Conservation (phyloP, 2,329 filamentous ascomycete species). For the Chrysosporium queenslandicum region DNA sequence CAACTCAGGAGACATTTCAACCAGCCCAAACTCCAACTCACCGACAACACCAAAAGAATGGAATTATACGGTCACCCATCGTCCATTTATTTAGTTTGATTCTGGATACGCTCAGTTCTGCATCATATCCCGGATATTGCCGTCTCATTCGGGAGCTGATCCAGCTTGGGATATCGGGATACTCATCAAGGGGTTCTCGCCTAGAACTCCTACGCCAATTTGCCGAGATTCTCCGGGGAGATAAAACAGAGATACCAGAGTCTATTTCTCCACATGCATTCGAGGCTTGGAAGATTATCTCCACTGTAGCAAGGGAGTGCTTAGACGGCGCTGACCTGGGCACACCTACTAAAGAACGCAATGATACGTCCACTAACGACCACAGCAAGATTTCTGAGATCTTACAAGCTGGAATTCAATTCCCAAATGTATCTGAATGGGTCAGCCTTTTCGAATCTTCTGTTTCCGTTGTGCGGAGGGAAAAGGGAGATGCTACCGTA, state of each 20-base stretch:
- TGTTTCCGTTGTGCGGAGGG: slow-evolving; percentile 47
- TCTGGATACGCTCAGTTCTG: slow-evolving; percentile 18
- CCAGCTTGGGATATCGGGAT: slow-evolving; percentile 28
- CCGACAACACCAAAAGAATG: slow-evolving; percentile 22
- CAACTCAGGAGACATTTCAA: slow-evolving; percentile 48
- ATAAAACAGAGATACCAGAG: background rate
- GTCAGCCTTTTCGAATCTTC: slow-evolving; percentile 48
- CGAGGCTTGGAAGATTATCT: slow-evolving; percentile 30
- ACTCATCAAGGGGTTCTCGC: slow-evolving; percentile 28
- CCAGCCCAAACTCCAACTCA: slow-evolving; percentile 33
- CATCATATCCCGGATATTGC: slow-evolving; percentile 23
- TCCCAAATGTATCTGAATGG: slow-evolving; percentile 32
- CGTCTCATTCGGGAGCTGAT: slow-evolving; percentile 26
- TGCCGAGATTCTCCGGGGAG: slow-evolving; percentile 22
- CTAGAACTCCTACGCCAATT: slow-evolving; percentile 33
- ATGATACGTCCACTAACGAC: slow-evolving; percentile 47
- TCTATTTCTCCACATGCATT: slow-evolving; percentile 13
- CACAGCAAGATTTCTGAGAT: slow-evolving; percentile 61
- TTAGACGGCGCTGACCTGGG: slow-evolving; percentile 33
- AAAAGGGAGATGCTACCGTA: slow-evolving; percentile 59
- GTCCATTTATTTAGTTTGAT: slow-evolving; percentile 33
- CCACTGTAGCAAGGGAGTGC: slow-evolving; percentile 26
- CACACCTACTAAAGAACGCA: slow-evolving; percentile 34
- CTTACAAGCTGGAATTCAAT: slow-evolving; percentile 49
- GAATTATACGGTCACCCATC: slow-evolving; percentile 29